Evolutionary conservation across 1,139 yeast genomes (phyloP), one percentile per base, ranked within the genome.

Genomic region (Sugiyamaella pinicola): DNA sequence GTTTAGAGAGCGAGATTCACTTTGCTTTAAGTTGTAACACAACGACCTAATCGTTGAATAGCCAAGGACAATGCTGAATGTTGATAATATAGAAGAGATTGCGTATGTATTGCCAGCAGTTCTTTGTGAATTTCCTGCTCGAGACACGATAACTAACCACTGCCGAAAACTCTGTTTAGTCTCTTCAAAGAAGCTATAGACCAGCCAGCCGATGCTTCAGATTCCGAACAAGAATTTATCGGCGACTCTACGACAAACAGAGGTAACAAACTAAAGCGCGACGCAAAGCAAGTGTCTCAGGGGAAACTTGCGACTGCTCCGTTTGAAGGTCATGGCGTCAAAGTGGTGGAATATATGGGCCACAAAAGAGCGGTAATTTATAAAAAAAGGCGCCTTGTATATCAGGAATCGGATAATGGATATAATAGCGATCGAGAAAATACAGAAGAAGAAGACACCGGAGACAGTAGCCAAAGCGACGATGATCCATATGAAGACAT

Each of bases 191-290:
- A 59, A 18, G 56, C 62, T 1, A 42, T 59, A 33, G 39, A 42
- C 24, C 43, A 41, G n/a, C 58, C 57, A n/a, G 57, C 49, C 3
- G 64, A 61, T 39, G 63, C 59, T 4, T 55, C 60, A 15, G 64
- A 61, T 37, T 48, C 56, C 3, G 66, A 62, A 4, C 60, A 58
- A 22, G 64, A 60, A 29, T 58, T 54, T 43, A 54, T 60, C 4
- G 64, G 64, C n/a, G 49, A 55, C 12, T 47, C 58, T 5, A 48
- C 55, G 21, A 68, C 82, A 0, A 84, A 84, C 63, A 72, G 88
- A 51, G 88, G 88, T 10, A 77, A 79, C 59, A 84, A 84, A 64
- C 69, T 83, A 39, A 75, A 79, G 49, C 74, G 76, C 39, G 77
- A 77, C 1, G 73, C 83, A 4, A 71, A 74, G 13, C 58, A 61